Conservation (phyloP, 352 stramenopile species). For the Phytophthora podocarpi region DNA sequence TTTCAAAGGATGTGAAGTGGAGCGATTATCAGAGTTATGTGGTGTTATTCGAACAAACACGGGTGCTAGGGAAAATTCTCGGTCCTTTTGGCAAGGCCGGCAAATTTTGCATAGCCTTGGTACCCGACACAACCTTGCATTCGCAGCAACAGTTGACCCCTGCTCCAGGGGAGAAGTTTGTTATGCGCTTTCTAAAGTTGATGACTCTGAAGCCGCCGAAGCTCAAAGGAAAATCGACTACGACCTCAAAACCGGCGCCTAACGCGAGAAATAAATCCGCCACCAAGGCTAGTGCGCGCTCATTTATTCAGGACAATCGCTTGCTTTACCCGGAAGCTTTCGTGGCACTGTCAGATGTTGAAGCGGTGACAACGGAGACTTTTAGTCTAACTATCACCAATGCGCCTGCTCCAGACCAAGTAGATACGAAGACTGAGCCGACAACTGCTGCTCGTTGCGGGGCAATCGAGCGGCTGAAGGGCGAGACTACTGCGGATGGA, state of each 20-base stretch:
- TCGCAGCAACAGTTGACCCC: slow-evolving; percentile 9
- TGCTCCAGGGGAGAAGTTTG: slow-evolving; percentile 44
- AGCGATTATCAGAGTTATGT: slow-evolving; percentile 53
- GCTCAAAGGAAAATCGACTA: slow-evolving; percentile 17
- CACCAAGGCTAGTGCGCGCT: neutral
- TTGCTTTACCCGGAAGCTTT: slow-evolving; percentile 61
- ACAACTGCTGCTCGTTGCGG: slow-evolving; percentile 11
- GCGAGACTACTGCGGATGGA: slow-evolving; percentile 62
- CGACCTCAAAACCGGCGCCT: neutral
- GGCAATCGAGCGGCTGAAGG: slow-evolving; percentile 69
- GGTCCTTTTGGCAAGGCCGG: slow-evolving; percentile 84
- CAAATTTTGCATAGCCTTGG: slow-evolving; percentile 68
- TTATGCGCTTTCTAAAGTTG: slow-evolving; percentile 72
- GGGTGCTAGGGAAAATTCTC: slow-evolving; percentile 53
- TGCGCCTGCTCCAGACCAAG: neutral
- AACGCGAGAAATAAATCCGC: slow-evolving; percentile 1
- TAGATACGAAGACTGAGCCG: neutral
- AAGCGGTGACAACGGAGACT: slow-evolving; percentile 1
- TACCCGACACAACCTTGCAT: neutral
- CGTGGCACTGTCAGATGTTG: neutral
- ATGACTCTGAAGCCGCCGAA: slow-evolving; percentile 45
- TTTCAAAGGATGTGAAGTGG: slow-evolving; percentile 78
- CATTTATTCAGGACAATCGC: slow-evolving; percentile 47
- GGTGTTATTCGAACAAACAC: slow-evolving; percentile 54
- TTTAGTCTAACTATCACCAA: neutral